phyloP scores from a whole-genome alignment of 2,329 filamentous ascomycete genomes.

The Beauveria sp. region DNA sequence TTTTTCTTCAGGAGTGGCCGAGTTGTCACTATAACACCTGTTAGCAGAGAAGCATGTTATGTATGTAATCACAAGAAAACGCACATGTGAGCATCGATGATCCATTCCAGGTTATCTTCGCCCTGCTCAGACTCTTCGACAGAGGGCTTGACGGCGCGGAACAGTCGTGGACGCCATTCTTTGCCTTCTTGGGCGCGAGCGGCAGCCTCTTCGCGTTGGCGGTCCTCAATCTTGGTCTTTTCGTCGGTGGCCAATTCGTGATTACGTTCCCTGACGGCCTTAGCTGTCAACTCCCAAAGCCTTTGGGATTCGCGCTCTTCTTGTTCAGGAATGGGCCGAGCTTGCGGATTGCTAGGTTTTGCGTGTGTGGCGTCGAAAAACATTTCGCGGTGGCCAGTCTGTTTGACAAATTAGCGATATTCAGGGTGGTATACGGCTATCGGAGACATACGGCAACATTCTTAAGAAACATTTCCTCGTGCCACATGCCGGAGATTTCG shows the following conservation, averaged over 20 bases:
- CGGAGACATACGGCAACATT: conserved; percentile 54
- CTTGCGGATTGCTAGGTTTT: conserved; percentile 65
- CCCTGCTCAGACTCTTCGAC: conserved; percentile 67
- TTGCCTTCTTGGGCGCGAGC: conserved; percentile 67
- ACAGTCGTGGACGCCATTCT: conserved; percentile 84
- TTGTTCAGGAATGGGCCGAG: conserved; percentile 77
- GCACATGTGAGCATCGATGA: conserved; percentile 81
- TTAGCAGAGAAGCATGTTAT: not conserved
- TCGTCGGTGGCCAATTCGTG: conserved; percentile 88
- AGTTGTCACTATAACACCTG: conserved; percentile 20
- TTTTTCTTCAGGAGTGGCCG: conserved; percentile 57
- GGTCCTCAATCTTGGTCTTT: conserved; percentile 93
- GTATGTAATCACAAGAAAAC: conserved; percentile 16
- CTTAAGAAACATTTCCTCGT: conserved; percentile 89
- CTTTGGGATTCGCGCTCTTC: conserved; percentile 83
- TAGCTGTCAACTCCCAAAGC: conserved; percentile 74
- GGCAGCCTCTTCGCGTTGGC: conserved; percentile 81
- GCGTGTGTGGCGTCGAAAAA: conserved; percentile 81
- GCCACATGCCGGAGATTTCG: conserved; percentile 90
- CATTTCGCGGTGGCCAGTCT: conserved; percentile 84
- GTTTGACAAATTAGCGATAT: not conserved
- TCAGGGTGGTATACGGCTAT: not conserved
- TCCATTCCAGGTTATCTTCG: conserved; percentile 89
- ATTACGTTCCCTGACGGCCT: conserved; percentile 76
- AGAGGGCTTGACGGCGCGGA: conserved; percentile 65